Base-by-base conservation (phyloP, 176 grass and related monocot species). In the Triticum turgidum region DNA sequence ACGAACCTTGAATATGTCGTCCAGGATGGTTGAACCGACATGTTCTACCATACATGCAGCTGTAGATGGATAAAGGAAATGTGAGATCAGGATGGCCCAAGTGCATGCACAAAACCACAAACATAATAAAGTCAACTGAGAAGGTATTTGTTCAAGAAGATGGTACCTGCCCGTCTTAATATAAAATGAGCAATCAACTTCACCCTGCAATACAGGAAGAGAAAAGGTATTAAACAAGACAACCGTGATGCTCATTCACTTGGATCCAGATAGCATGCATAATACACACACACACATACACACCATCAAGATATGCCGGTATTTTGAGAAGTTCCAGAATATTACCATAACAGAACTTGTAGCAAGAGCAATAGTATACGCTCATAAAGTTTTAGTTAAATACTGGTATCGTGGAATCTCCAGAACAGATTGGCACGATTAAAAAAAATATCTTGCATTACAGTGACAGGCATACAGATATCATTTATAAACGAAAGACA, bases 1-100 rank as follows among this genome's bases (percentile, higher is more conserved):
- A 73, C 88, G 41, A 87, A 99, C 97, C 89, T 77, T 75, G 77
- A 87, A 73, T 5, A 70, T 70, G 30, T 70, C 27, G 74, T 25
- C 97, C 92, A 72, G 97, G 97, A 90, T 99, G 94, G 61, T 94
- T 96, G 85, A 84, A 99, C 21, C 90, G 92, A 79, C 94, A 99
- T 70, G 15, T 63, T 65, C 89, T 64, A 69, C 94, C 90, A 80
- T 88, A 99, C 85, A 90, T 99, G 92, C 97, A 99, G 80, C 97
- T 98, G 90, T 77, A 82, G 73, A 92, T 39, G 76, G 27, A 58
- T 21, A 79, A 47, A 81, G 77, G 74, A 85, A 78, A 78, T 78
- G 49, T 85, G 15, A 73, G 83, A 85, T 63, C 29, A 20, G 67
- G 49, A 81, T 51, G 51, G 32, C 76, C 77, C 35, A 61, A 76